Evolutionary conservation across 345 rosid species (phyloP), one percentile per base, ranked within the genome.

Genomic region (Iberis pinnata): DNA sequence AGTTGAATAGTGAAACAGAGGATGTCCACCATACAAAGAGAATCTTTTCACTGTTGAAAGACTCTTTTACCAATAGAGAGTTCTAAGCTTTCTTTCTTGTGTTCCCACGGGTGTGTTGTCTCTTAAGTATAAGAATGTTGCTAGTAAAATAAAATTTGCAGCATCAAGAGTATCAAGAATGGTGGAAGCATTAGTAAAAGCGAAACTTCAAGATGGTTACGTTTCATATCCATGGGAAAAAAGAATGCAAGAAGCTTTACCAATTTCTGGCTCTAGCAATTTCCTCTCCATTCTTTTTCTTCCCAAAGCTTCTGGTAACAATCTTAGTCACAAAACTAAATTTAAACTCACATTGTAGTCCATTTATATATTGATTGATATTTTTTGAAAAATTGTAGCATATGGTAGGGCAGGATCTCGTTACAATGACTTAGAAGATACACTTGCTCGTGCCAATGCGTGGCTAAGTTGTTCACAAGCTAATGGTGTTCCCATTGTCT

Each of bases 141-240:
- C 20, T 39, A n/a, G n/a, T n/a, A 29, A 12, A 9, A 9, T 36
- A n/a, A 43, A 39, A 27, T 13, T 29, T 61, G 66, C 84, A 92
- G 98, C 68, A 43, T 80, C 95, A 49, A 81, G 93, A 76, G 71
- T 73, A 68, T 77, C 86, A 7, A 74, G 95, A 74, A 80, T 92
- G 67, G 88, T 77, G 17, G 82, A 63, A 68, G 98, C 95, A 53
- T 67, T 92, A 24, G 62, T 75, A 0, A 64, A 70, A 27, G 76
- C 84, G n/a, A 84, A 65, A 72, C 93, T 88, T 59, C 98, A 88
- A 65, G 96, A 92, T 60, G 98, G 98, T 61, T 88, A 79, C 19
- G 96, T 92, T 26, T 63, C 84, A 5, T 92, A 92, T 73, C 80
- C 89, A 51, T 92, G 98, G 98, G 80, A 73, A 45, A 76, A 31